Percentiles rank a stretch among this genome's conserved stretches.
Conservation (phyloP, 345 rosid species). For the Jatropha curcas region DNA sequence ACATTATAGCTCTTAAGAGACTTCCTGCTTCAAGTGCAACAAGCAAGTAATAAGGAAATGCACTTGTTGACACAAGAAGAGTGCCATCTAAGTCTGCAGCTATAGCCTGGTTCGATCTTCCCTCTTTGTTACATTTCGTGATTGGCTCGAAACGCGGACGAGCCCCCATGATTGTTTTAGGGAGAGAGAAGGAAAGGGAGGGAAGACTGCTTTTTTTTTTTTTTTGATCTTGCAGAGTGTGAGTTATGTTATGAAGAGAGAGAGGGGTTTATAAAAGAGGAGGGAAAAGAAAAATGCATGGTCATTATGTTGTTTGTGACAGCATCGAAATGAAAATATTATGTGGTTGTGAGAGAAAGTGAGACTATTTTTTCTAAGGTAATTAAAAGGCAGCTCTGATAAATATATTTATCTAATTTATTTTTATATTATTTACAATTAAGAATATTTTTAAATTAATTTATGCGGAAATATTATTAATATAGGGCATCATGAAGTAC, state of each 20-base stretch:
- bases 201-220: no score
- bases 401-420: no score
- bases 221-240: no score
- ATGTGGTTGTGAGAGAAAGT: conserved; percentile 3
- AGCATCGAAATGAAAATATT: conserved; percentile 9
- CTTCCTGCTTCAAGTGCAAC: conserved; percentile 94
- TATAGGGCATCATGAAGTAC: no score
- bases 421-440: no score
- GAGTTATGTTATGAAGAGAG: conserved; percentile 16
- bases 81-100: conserved; percentile 88
- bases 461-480: no score
- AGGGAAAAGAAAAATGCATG: conserved; percentile 22
- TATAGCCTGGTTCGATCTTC: conserved; percentile 71
- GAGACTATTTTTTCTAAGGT: no score
- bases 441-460: no score
- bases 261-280: conserved; percentile 33
- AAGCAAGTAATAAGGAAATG: conserved; percentile 86
- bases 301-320: conserved; percentile 25
- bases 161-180: conserved; percentile 48
- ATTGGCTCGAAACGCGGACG: conserved; percentile 51
- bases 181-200: background rate
- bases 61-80: conserved; percentile 67
- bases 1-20: conserved; percentile 55
- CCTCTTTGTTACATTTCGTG: conserved; percentile 50
- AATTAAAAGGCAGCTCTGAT: no score